Conservation (phyloP, 2,329 filamentous ascomycete species). For the Cytospora schulzeri region DNA sequence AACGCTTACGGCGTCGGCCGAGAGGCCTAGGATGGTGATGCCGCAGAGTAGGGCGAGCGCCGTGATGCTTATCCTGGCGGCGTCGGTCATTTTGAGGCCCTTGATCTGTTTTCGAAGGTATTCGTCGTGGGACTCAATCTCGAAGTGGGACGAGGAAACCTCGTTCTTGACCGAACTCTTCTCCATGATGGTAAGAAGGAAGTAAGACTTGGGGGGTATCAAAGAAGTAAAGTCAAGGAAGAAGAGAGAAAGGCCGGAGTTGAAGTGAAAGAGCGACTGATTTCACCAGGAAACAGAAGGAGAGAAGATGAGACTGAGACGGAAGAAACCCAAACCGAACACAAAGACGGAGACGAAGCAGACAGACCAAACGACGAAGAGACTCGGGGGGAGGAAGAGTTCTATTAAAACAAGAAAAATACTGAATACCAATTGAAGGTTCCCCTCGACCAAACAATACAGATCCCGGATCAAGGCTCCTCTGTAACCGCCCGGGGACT, state of each 20-base stretch:
- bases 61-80: slow-evolving; percentile 50
- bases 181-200: slow-evolving; percentile 18
- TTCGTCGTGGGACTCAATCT: slow-evolving; percentile 46
- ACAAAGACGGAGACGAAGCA: slow-evolving; percentile 6
- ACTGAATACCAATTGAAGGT: slow-evolving; percentile 1
- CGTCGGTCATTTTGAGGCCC: slow-evolving; percentile 45
- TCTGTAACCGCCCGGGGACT: slow-evolving; percentile 17
- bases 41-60: slow-evolving; percentile 53
- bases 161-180: slow-evolving; percentile 24
- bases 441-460: neutral
- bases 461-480: too few species aligned
- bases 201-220: slow-evolving; percentile 6
- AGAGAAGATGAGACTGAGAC: neutral
- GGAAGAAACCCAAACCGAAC: neutral
- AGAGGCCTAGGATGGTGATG: slow-evolving; percentile 55
- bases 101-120: slow-evolving; percentile 40
- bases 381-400: neutral
- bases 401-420: slow-evolving; percentile 6
- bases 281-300: slow-evolving; percentile 11
- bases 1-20: slow-evolving; percentile 55
- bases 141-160: slow-evolving; percentile 49
- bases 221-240: neutral
- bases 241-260: neutral
- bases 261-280: neutral
- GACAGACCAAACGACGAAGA: slow-evolving; percentile 4